A percentile compares a stretch with the other conserved stretches of the same genome.
Evolutionary conservation across 148 eudicot genomes (phyloP).

Genomic region (Nepenthes gracilis): DNA sequence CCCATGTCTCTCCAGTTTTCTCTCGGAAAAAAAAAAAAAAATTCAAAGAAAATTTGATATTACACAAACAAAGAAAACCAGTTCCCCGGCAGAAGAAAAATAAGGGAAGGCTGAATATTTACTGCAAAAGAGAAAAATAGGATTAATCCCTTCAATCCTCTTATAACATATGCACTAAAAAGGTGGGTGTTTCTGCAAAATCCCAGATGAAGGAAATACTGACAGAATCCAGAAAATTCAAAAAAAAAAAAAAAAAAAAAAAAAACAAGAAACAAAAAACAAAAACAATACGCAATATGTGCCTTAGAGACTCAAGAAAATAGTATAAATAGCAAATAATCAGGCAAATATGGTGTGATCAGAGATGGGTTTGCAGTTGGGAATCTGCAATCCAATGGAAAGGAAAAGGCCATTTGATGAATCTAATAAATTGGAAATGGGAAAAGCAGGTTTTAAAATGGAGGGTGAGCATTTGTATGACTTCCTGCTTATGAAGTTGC

Average conservation of each 20-base stretch:
- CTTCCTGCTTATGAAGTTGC: no score
- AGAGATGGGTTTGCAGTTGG: conserved; percentile 1
- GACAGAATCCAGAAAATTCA: neutral
- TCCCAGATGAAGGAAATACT: no score
- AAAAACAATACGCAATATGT: neutral
- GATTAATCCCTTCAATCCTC: no score
- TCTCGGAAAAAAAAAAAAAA: neutral
- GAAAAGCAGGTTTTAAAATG: conserved; percentile 5
- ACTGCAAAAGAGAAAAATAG: no score
- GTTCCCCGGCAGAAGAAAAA: no score
- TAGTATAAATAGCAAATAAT: neutral
- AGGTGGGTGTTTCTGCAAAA: no score
- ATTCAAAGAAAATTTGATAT: no score
- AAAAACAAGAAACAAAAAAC: no score
- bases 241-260: neutral
- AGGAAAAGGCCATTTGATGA: conserved; percentile 2
- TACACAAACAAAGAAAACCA: no score
- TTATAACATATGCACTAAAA: no score
- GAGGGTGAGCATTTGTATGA: conserved; percentile 2
- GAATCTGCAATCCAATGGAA: conserved; percentile 4
- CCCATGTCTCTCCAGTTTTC: conserved; percentile 55
- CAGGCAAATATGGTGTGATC: neutral
- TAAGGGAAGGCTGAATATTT: no score
- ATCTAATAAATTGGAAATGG: neutral
- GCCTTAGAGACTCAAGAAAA: neutral